Base-by-base conservation (phyloP, 768 basidiomycete genomes). In the Lyophyllum shimeji region DNA sequence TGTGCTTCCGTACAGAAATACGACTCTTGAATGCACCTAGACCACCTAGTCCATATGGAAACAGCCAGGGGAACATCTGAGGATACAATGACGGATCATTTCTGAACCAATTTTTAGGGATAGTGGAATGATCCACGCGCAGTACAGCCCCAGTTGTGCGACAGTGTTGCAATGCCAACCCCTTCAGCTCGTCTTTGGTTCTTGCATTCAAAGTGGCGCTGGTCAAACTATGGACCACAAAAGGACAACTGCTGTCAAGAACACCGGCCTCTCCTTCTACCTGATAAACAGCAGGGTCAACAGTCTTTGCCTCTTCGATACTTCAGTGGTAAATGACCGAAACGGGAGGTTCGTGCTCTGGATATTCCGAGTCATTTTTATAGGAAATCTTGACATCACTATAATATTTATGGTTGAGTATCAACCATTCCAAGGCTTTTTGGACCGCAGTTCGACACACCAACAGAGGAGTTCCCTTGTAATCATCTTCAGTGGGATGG, bases 161-260 rank as follows among this genome's bases (percentile, higher is more conserved):
- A 4, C 29, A 29, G 9, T 29, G 29, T 9, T 29, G n/a, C 9
- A 73, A 27, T 0, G 73, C 75, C 7, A 54, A 57, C 6, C 60
- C 59, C 27, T 67, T 65, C 21, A 65, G 46, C 3, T 50, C 51
- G 4, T 59, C 45, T 0, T 63, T 40, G 0, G 65, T 34, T 45
- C 70, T 63, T 5, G 59, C 60, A 1, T 54, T 29, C 9, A 69
- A 57, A 7, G 69, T 57, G 7, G 65, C 58, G 0, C 65, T 71
- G 33, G 65, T 65, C 0, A 79, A 17, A 0, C 71, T 71, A 66
- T 76, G 72, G 3, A 77, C 74, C 12, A 65, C 62, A 56, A 77
- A 76, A 0, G 74, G 63, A 59, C 75, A 77, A 2, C 56, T 45
- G 0, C 75, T 75, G 8, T 60, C 56, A 11, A 52, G 37, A 2